Evolutionary conservation across 805 yeast genomes (phyloP).

Genomic region (Suhomyces sp.): DNA sequence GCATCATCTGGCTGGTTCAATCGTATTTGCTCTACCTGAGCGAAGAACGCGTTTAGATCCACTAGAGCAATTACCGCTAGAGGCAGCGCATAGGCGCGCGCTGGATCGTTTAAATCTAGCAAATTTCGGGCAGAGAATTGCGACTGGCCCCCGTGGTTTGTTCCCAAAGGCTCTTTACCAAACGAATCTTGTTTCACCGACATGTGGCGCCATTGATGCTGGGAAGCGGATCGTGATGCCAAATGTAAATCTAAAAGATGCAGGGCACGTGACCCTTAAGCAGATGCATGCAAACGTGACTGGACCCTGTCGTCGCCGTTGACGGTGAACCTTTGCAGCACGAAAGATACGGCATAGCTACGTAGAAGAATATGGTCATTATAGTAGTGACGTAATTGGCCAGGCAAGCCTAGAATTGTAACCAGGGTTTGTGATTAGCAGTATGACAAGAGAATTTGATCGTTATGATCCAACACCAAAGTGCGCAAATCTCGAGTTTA

Average conservation of each 20-base stretch:
- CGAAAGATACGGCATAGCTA: too few species aligned
- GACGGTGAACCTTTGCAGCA: not conserved
- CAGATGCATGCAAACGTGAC: not conserved
- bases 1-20: slow-evolving; percentile 60
- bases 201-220: not conserved
- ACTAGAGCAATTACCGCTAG: slow-evolving; percentile 79
- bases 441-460: too few species aligned
- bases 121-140: slow-evolving; percentile 50
- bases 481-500: not conserved
- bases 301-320: too few species aligned
- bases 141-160: slow-evolving; percentile 10
- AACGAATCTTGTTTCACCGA: slow-evolving; percentile 3
- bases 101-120: slow-evolving; percentile 43
- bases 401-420: too few species aligned
- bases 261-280: not conserved
- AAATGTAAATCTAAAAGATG: not conserved
- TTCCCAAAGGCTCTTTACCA: not conserved
- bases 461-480: too few species aligned
- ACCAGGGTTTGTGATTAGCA: too few species aligned
- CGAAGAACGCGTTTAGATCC: slow-evolving; percentile 93
- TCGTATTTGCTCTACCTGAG: slow-evolving; percentile 86
- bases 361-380: too few species aligned
- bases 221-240: not conserved
- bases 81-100: slow-evolving; percentile 57
- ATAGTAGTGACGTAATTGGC: too few species aligned